Base-by-base conservation (phyloP, 352 stramenopile genomes). In the Phytophthora cryptogea region DNA sequence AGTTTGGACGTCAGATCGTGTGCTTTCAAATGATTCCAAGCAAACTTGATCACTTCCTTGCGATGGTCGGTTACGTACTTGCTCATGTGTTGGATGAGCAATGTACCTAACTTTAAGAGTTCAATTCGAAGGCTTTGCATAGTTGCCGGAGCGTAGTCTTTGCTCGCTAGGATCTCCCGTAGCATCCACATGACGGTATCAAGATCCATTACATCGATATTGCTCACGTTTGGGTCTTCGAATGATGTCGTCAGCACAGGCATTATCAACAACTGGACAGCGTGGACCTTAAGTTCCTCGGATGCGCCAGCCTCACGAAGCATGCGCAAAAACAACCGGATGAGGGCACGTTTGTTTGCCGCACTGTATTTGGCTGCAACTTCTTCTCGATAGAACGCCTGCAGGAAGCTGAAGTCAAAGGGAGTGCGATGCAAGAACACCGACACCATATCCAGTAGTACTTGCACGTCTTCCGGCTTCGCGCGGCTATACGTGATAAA, bases 21-120 rank as follows among this genome's bases (percentile, higher is more conserved):
- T 1, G 86, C 89, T 73, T 99, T 99, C 16, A 99, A 76, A 61
- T 98, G 83, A 58, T 95, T 96, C 96, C 95, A 99, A 31, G 97
- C 96, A 86, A 98, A 99, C 73, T 99, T 99, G 49, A 99, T 97
- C 42, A 99, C 89, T 69, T 99, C 95, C 54, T 98, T 99, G 54
- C 94, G 78, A 59, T 98, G 86, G 13, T 97, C 85, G 5, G 85
- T 89, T 36, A 99, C 81, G 30, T 97, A 90, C 49, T 96, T 83
- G 64, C 86, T 89, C 76, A 98, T 96, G 54, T 97, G 88, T 59
- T 99, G 92, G 23, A 99, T 97, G 7, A 99, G 83, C 31, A 99
- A 66, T 28, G 93, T 98, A 0, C 92, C 88, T 8, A 99, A 75
- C 72, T 98, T 97, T 11, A 99, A 74, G 40, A 99, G 54, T 52